Conservation (phyloP, 192 early-diverging fungal species). For the Coemansia pectinata region DNA sequence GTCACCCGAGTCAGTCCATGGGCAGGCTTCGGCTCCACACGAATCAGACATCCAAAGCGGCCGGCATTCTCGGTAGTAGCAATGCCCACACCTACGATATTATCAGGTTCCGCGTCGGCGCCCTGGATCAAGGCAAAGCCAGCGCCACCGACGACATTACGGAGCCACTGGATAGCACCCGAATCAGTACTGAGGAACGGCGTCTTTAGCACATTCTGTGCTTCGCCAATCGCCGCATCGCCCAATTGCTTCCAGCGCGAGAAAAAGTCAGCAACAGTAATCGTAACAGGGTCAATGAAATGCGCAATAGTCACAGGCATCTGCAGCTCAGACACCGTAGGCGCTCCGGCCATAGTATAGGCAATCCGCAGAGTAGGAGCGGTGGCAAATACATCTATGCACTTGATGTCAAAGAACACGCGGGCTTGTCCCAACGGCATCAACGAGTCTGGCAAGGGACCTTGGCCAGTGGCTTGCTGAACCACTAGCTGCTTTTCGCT, state of each 20-base stretch:
- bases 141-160: constrained; percentile 64
- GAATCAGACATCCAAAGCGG: constrained; percentile 87
- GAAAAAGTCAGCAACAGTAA: constrained; percentile 82
- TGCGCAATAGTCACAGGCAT: constrained; percentile 82
- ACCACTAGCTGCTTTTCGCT: constrained; percentile 46
- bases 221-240: constrained; percentile 74
- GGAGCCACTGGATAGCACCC: constrained; percentile 57
- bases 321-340: constrained; percentile 62
- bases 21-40: constrained; percentile 84
- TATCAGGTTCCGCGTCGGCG: constrained; percentile 87
- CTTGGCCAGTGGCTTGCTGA: constrained; percentile 60
- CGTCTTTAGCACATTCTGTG: constrained; percentile 57
- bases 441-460: constrained; percentile 70
- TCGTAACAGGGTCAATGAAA: constrained; percentile 81
- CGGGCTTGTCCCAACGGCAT: constrained; percentile 62
- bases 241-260: constrained; percentile 95
- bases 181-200: constrained; percentile 27
- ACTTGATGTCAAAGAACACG: constrained; percentile 76
- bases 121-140: constrained; percentile 75
- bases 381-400: constrained; percentile 59
- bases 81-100: constrained; percentile 88
- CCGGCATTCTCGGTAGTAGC: constrained; percentile 71
- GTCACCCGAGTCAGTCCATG: constrained; percentile 90
- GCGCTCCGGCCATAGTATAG: constrained; percentile 62
- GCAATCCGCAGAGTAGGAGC: constrained; percentile 69